Conservation (phyloP, 495 filamentous ascomycete species). For the Parathielavia appendiculata region DNA sequence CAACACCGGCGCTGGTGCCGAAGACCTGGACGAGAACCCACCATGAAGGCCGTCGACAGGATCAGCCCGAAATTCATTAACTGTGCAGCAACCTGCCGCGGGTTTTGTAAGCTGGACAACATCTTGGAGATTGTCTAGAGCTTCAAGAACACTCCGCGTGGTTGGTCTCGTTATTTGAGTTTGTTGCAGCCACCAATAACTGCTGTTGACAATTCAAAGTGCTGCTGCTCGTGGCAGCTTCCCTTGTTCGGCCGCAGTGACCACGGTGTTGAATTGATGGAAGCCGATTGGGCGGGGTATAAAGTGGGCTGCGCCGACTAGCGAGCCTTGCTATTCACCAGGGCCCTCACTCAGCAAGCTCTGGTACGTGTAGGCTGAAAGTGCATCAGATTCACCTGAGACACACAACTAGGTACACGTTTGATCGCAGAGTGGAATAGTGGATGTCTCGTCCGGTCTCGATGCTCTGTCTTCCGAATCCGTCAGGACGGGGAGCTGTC, state of each 20-base stretch:
- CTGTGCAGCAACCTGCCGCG: conserved; percentile 82
- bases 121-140: conserved; percentile 41
- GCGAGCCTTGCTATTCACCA: not conserved
- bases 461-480: too few relatives aligned
- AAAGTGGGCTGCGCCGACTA: conserved; percentile 7
- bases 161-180: not conserved
- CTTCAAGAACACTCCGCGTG: not conserved
- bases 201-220: not conserved
- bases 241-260: conserved; percentile 3
- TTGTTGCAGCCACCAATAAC: conserved; percentile 8
- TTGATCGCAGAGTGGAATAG: too few relatives aligned
- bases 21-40: conserved; percentile 21
- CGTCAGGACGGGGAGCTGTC: too few relatives aligned
- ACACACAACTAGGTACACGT: too few relatives aligned
- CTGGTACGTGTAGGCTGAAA: too few relatives aligned
- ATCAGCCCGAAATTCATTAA: conserved; percentile 93
- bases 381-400: too few relatives aligned
- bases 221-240: not conserved
- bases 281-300: conserved; percentile 22
- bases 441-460: too few relatives aligned
- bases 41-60: conserved; percentile 91
- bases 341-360: too few relatives aligned
- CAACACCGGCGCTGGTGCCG: not conserved
- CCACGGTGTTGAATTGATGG: conserved; percentile 24
- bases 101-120: conserved; percentile 67